Evolutionary conservation across 148 eudicot species (phyloP).

Genomic region (Vaccinium corymbosum): DNA sequence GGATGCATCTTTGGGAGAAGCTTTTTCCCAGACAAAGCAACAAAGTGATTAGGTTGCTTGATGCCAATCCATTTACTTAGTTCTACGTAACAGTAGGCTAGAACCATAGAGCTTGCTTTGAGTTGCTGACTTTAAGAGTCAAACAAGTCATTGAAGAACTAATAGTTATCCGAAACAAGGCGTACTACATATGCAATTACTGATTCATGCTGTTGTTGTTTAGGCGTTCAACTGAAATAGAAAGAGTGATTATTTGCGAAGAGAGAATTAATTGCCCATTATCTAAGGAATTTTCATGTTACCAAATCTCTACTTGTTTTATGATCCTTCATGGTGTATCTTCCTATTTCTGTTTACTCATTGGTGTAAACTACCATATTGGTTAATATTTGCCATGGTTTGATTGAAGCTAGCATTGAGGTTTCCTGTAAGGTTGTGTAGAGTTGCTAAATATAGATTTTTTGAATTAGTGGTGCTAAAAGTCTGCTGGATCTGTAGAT

Average conservation of each 20-base stretch:
- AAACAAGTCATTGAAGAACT: neutral
- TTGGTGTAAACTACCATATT: too few relatives aligned
- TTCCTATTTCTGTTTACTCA: too few relatives aligned
- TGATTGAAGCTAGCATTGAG: neutral
- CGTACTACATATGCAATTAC: neutral
- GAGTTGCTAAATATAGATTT: neutral
- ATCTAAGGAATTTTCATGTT: neutral
- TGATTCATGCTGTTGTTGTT: neutral
- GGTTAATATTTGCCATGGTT: neutral
- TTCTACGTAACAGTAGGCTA: neutral
- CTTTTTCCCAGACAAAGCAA: neutral
- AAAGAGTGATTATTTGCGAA: neutral
- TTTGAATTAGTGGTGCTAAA: neutral
- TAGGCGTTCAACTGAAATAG: neutral
- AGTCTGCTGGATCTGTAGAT: constrained; percentile 37
- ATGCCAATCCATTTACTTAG: neutral
- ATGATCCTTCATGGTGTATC: too few relatives aligned
- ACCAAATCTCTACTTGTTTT: neutral
- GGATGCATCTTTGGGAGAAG: neutral
- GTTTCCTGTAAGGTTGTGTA: neutral
- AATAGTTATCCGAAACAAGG: neutral
- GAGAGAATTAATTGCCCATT: neutral
- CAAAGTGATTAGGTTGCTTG: neutral
- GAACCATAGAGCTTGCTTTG: neutral
- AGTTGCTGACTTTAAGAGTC: neutral